These are phyloP conservation scores for Gynochthodes officinalis DNA, from an alignment of 257 asterid genomes.

Conservation along the genomic window DNA sequence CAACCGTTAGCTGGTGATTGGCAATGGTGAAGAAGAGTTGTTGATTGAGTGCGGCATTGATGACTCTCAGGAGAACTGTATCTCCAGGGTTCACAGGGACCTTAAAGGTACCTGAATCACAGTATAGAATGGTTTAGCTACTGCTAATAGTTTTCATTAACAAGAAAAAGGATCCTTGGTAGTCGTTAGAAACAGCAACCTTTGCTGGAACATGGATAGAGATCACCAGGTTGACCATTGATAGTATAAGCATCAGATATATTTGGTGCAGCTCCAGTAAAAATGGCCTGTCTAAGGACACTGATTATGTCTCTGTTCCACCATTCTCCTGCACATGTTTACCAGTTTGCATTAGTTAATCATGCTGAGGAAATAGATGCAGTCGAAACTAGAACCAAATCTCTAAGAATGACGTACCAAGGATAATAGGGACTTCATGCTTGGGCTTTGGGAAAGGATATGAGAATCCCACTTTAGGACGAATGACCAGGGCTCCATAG, in stretches of 20 bases:
- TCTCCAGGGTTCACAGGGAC: conserved; percentile 31
- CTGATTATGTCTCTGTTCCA: conserved; percentile 30
- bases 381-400: background rate
- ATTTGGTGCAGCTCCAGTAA: conserved; percentile 40
- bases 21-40: conserved; percentile 43
- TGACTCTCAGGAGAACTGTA: conserved; percentile 34
- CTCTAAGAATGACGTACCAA: conserved; percentile 34
- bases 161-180: background rate
- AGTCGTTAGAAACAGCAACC: conserved; percentile 16
- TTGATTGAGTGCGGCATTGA: conserved; percentile 45
- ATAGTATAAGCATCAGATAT: conserved; percentile 40
- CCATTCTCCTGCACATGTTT: conserved; percentile 34
- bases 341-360: background rate
- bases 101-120: conserved; percentile 30
- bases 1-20: conserved; percentile 44
- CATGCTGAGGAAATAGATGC: background rate
- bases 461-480: conserved; percentile 39
- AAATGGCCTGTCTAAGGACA: conserved; percentile 27
- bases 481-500: conserved; percentile 60
- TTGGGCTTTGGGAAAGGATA: conserved; percentile 54
- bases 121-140: background rate
- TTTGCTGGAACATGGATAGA: conserved; percentile 32
- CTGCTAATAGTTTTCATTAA: no score
- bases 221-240: conserved; percentile 44
- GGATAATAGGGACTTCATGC: conserved; percentile 55